phyloP scores from a whole-genome alignment of 495 filamentous ascomycete genomes.

The Penicillium cinerascens region DNA sequence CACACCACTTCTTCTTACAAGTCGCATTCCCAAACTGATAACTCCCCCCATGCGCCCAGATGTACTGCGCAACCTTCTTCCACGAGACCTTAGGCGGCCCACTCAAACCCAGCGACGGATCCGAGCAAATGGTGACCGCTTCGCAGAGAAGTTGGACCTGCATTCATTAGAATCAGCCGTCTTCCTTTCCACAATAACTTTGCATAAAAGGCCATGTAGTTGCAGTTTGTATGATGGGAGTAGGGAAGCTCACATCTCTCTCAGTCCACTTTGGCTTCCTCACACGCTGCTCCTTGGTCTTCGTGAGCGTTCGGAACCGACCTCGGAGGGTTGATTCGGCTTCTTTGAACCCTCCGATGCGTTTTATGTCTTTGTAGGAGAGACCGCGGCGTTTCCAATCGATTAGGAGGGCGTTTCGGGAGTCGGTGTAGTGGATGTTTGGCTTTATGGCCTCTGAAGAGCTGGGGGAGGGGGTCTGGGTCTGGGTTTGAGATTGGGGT shows the following conservation, averaged over 20 bases:
- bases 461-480: background rate
- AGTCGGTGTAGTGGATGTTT: constrained; percentile 17
- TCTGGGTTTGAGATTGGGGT: background rate
- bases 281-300: constrained; percentile 67
- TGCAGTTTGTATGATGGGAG: background rate
- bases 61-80: constrained; percentile 77
- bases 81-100: constrained; percentile 62
- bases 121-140: constrained; percentile 31
- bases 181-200: background rate
- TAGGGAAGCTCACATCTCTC: constrained; percentile 66
- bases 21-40: constrained; percentile 86
- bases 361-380: constrained; percentile 78
- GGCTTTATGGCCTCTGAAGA: background rate
- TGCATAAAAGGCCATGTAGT: background rate
- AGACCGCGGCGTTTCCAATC: constrained; percentile 59
- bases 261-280: constrained; percentile 75
- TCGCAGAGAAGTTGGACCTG: constrained; percentile 37
- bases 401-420: constrained; percentile 64
- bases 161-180: background rate
- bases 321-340: constrained; percentile 88
- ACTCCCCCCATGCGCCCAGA: constrained; percentile 64
- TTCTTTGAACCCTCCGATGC: constrained; percentile 61
- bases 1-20: constrained; percentile 75
- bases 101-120: background rate
- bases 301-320: constrained; percentile 74